Percentiles rank a stretch among this genome's conserved stretches.
These are phyloP conservation scores for Salix purpurea DNA, from an alignment of 345 rosid genomes.

Conservation along the genomic window DNA sequence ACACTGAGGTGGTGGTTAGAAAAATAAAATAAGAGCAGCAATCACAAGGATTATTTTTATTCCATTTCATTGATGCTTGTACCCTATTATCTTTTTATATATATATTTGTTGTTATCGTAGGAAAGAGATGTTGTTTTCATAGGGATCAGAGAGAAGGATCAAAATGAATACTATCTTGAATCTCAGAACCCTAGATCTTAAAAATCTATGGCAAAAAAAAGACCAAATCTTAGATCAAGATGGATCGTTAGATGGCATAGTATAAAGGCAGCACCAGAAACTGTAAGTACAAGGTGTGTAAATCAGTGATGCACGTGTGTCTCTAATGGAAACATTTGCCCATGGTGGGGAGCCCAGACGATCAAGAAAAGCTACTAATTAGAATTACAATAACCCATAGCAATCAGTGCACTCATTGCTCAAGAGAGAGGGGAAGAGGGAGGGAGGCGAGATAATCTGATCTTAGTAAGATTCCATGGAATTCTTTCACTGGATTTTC, in stretches of 20 bases:
- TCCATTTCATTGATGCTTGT: neutral
- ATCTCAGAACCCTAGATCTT: neutral
- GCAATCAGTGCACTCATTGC: neutral
- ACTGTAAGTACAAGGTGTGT: constrained; percentile 15
- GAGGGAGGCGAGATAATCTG: neutral
- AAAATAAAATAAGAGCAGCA: constrained; percentile 23
- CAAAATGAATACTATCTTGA: neutral
- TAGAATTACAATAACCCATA: too few species aligned
- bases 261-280: constrained; percentile 24
- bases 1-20: constrained; percentile 24
- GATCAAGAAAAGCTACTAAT: neutral
- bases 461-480: neutral
- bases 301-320: constrained; percentile 31
- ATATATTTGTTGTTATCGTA: constrained; percentile 9
- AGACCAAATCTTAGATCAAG: constrained; percentile 18
- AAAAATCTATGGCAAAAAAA: neutral
- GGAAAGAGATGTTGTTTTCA: constrained; percentile 24
- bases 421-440: neutral
- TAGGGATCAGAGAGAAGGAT: neutral
- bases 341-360: constrained; percentile 21
- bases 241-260: neutral
- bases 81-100: neutral
- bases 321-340: neutral
- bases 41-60: constrained; percentile 20
- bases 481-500: neutral